Conservation (phyloP, 192 early-diverging fungal genomes). For the Allomyces javanicus region DNA sequence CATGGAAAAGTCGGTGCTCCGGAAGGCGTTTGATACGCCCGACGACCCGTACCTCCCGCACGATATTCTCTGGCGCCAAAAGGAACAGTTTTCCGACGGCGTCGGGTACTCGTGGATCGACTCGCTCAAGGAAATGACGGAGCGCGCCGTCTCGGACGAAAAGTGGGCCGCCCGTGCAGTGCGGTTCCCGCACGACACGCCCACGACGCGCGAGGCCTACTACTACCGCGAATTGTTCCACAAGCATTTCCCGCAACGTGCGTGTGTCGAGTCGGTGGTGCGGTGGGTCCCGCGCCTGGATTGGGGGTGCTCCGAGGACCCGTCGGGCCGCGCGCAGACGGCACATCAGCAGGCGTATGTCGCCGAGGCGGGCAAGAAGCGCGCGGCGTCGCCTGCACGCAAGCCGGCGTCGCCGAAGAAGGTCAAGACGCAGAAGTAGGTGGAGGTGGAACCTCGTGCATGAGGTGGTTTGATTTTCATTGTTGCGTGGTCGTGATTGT, state of each 20-base stretch:
- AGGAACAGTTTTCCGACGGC: slow-evolving; percentile 98
- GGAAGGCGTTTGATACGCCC: slow-evolving; percentile 87
- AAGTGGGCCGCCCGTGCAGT: slow-evolving; percentile 42
- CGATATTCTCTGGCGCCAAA: slow-evolving; percentile 89
- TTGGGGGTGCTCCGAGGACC: slow-evolving; percentile 97
- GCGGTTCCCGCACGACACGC: slow-evolving; percentile 72
- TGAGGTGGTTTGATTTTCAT: no score
- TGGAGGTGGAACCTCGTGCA: no score
- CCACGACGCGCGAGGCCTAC: slow-evolving; percentile 90
- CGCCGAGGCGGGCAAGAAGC: neutral
- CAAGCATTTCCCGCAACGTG: slow-evolving; percentile 74
- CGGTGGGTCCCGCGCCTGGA: slow-evolving; percentile 91
- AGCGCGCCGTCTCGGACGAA: slow-evolving; percentile 51
- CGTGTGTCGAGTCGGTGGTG: slow-evolving; percentile 74
- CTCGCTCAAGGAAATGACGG: slow-evolving; percentile 58
- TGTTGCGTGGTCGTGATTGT: no score
- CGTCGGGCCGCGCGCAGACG: slow-evolving; percentile 91
- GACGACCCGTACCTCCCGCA: slow-evolving; percentile 71
- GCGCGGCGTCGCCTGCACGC: neutral
- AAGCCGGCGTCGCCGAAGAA: neutral
- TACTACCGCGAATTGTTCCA: slow-evolving; percentile 90
- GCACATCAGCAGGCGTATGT: slow-evolving; percentile 58
- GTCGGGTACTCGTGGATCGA: slow-evolving; percentile 99
- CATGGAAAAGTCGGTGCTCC: slow-evolving; percentile 88
- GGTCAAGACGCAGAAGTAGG: no score